phyloP scores from a whole-genome alignment of 495 filamentous ascomycete genomes.

The Lineolata rhizophorae region DNA sequence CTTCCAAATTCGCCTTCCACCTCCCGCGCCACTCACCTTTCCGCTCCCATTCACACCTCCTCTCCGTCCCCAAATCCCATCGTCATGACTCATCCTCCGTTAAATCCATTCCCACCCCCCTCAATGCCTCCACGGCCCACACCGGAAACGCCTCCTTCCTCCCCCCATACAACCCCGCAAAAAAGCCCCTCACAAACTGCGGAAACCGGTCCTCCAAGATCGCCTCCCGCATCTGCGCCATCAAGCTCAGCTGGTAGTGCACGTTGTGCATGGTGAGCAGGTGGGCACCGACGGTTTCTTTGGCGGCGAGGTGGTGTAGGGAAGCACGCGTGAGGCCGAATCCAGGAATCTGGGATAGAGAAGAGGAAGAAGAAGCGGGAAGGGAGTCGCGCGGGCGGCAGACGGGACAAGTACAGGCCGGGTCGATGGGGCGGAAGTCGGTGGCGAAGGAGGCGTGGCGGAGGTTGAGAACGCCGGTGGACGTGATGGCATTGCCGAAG shows the following conservation, averaged over 20 bases:
- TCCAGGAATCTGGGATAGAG: slow-evolving; percentile 43
- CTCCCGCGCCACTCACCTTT: too few relatives aligned
- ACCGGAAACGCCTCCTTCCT: slow-evolving; percentile 44
- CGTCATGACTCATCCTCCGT: slow-evolving; percentile 22
- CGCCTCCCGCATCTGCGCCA: slow-evolving; percentile 49
- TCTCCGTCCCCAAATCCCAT: too few relatives aligned
- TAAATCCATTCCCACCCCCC: slow-evolving; percentile 68
- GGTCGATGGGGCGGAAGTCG: slow-evolving; percentile 68
- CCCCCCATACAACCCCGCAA: slow-evolving; percentile 43
- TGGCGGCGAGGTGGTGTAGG: slow-evolving; percentile 74
- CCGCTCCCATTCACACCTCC: too few relatives aligned
- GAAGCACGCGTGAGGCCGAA: slow-evolving; percentile 75
- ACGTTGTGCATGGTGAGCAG: slow-evolving; percentile 91
- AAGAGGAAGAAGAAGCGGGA: too few relatives aligned
- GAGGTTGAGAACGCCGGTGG: slow-evolving; percentile 59
- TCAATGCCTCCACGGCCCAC: slow-evolving; percentile 75
- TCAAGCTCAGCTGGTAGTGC: slow-evolving; percentile 65
- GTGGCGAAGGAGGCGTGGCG: slow-evolving; percentile 49
- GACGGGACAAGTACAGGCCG: slow-evolving; percentile 56
- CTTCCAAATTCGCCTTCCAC: too few relatives aligned
- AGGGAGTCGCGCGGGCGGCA: slow-evolving; percentile 35
- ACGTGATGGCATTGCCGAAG: slow-evolving; percentile 84
- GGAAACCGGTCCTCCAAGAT: slow-evolving; percentile 72
- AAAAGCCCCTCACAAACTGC: slow-evolving; percentile 56
- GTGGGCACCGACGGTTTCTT: slow-evolving; percentile 92